Percentiles rank a stretch among this genome's conserved stretches.
These are phyloP conservation scores for Pelargonium citronellum DNA, from an alignment of 441 rosid genomes.

Conservation along the genomic window DNA sequence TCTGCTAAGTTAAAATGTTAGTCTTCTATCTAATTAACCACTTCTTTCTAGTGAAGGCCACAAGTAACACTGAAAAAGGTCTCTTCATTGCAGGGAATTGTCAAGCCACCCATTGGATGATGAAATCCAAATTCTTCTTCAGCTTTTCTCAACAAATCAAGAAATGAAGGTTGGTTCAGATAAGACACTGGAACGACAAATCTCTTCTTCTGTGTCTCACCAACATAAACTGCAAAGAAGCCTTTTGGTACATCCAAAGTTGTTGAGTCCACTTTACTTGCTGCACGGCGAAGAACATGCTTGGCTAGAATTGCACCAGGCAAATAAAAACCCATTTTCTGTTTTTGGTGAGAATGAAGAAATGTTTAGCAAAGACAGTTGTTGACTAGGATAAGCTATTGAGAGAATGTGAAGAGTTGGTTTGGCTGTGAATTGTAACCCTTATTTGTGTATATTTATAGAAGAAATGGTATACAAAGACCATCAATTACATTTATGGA, in stretches of 20 bases:
- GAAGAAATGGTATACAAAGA: no score
- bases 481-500: no score
- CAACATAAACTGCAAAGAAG: constrained; percentile 44
- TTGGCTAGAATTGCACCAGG: neutral
- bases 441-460: no score
- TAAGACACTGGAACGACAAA: constrained; percentile 38
- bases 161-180: constrained; percentile 39
- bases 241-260: constrained; percentile 34
- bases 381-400: no score
- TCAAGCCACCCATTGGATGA: constrained; percentile 13
- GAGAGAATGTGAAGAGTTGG: no score
- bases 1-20: neutral
- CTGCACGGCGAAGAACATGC: neutral
- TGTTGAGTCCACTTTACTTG: neutral
- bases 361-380: no score
- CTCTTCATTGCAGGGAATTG: constrained; percentile 13
- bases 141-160: constrained; percentile 2
- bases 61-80: neutral
- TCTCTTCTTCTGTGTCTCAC: constrained; percentile 35
- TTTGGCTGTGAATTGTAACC: no score
- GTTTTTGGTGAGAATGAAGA: no score
- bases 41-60: neutral
- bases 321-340: neutral
- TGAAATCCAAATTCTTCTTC: no score
- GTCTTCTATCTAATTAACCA: no score